Conservation (phyloP, 139 green algal species). For the Deuterostichococcus epilithicus region DNA sequence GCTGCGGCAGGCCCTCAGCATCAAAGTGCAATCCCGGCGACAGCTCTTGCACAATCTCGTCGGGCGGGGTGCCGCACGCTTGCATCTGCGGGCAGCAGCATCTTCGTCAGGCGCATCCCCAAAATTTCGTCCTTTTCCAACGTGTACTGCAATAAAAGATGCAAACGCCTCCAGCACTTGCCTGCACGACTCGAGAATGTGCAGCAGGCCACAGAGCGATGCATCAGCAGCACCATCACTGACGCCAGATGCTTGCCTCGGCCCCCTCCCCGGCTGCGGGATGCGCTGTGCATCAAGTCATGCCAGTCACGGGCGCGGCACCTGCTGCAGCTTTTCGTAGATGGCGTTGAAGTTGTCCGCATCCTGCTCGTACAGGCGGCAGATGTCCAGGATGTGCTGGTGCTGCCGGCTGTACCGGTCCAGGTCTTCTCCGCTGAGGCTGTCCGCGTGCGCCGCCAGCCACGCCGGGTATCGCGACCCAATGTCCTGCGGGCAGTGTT, state of each 20-base stretch:
- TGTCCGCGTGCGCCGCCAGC: constrained; percentile 49
- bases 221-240: not conserved
- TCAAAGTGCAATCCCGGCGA: constrained; percentile 34
- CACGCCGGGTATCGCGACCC: constrained; percentile 72
- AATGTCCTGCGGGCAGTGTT: constrained; percentile 60
- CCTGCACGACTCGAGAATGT: too few relatives aligned
- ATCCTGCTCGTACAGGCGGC: constrained; percentile 63
- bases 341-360: constrained; percentile 58
- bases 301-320: too few relatives aligned
- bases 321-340: constrained; percentile 72
- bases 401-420: constrained; percentile 64
- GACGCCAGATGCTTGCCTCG: too few relatives aligned
- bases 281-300: not conserved
- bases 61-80: constrained; percentile 67
- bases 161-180: not conserved
- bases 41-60: constrained; percentile 81
- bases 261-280: too few relatives aligned
- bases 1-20: constrained; percentile 13
- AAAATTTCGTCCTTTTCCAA: not conserved
- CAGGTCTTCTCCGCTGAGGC: constrained; percentile 44
- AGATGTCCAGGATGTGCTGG: constrained; percentile 57
- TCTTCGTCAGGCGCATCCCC: not conserved
- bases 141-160: not conserved
- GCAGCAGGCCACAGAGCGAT: not conserved
- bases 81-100: constrained; percentile 70